A percentile compares a stretch with the other conserved stretches of the same genome.
Evolutionary conservation across 805 yeast species (phyloP).

Genomic region (Kodamaea laetipori): DNA sequence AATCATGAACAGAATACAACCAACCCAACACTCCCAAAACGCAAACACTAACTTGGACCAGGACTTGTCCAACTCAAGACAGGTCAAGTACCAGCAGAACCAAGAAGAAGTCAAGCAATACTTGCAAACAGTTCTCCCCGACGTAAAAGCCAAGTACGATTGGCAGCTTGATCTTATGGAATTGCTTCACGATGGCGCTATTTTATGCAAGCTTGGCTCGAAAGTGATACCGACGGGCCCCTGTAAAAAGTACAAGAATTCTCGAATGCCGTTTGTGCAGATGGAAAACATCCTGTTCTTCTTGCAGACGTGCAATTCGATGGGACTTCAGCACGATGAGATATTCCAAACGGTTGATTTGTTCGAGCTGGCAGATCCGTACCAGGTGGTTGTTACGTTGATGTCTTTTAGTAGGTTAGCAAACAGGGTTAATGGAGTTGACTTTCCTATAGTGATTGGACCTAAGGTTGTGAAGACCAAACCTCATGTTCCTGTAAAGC

Average conservation of each 20-base stretch:
- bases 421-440: constrained; percentile 38
- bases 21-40: constrained; percentile 3
- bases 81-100: constrained; percentile 49
- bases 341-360: constrained; percentile 77
- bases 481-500: constrained; percentile 60
- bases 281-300: constrained; percentile 86
- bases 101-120: constrained; percentile 52
- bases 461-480: constrained; percentile 48
- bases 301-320: constrained; percentile 56
- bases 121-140: constrained; percentile 42
- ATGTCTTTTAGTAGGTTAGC: constrained; percentile 74
- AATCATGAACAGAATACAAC: constrained; percentile 13
- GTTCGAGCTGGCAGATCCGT: constrained; percentile 73
- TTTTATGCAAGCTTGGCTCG: constrained; percentile 37
- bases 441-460: constrained; percentile 35
- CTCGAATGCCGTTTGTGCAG: constrained; percentile 71
- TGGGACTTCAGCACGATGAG: constrained; percentile 81
- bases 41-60: constrained; percentile 58
- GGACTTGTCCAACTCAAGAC: constrained; percentile 54
- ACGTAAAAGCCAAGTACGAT: constrained; percentile 12
- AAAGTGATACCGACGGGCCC: constrained; percentile 23
- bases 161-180: constrained; percentile 48
- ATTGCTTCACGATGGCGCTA: constrained; percentile 59
- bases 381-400: constrained; percentile 72
- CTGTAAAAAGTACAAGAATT: constrained; percentile 52